Evolutionary conservation across 768 basidiomycete genomes (phyloP), one percentile per base, ranked within the genome.

Genomic region (Termitomyces heimii): DNA sequence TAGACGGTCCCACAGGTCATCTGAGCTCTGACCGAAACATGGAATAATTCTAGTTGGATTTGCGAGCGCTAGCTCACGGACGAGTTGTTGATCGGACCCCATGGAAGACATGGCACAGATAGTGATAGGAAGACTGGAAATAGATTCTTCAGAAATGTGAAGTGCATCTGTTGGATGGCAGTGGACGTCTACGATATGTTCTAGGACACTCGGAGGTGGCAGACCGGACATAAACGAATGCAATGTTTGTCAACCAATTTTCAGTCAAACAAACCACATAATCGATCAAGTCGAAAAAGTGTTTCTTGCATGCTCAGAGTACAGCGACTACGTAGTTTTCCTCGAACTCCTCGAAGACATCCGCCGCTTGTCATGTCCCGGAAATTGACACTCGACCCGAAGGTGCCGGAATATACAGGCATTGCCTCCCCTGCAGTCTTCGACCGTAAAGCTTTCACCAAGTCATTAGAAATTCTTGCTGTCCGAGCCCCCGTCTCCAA

Each of bases 121-220:
- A 0, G 81, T 85, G 51, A 92, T 84, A 3, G 73, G 68, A 4
- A 89, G 79, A 12, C 71, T 64, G 26, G 82, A 73, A 71, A 90
- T 83, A 5, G 78, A 77, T 24, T 74, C 70, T 4, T 70, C 53
- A 8, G 73, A 63, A 39, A 85, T 78, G 1, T 65, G 64, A 1
- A 68, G 70, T 10, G 87, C 81, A 69, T 96, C 94, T 4, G 91
- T 94, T 3, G 95, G 94, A 72, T 98, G 95, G 70, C 92, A 95
- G 63, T 98, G 95, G 0, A 86, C 90, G 67, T 97, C 95, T 54
- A 86, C 79, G 56, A 98, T 74, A 63, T 91, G 91, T 22, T 70
- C 73, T 20, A 91, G 74, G 45, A 93, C 78, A 49, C 67, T 63
- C 45, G 66, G 29, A 51, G 64, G 58, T n/a, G 75, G 72, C 49